A percentile compares a stretch with the other conserved stretches of the same genome.
Conservation (phyloP, 2,329 filamentous ascomycete species). For the Apiospora sp. region DNA sequence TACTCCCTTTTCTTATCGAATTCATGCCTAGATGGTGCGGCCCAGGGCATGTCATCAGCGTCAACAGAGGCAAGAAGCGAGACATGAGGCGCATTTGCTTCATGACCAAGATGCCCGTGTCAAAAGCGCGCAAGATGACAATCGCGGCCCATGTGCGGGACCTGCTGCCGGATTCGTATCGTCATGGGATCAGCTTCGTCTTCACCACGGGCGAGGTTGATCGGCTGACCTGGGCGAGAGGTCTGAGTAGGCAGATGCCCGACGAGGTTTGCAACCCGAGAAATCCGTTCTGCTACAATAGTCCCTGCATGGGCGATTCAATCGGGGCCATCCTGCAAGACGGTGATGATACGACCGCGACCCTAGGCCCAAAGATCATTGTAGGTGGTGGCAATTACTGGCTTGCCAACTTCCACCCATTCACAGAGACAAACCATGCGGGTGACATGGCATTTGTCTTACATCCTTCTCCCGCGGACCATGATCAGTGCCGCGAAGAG, state of each 20-base stretch:
- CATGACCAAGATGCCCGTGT: constrained; percentile 46
- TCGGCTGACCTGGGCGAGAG: constrained; percentile 50
- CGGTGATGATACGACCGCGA: constrained; percentile 48
- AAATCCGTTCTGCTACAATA: constrained; percentile 52
- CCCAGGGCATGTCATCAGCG: constrained; percentile 49
- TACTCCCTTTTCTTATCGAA: constrained; percentile 53
- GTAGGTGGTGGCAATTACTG: constrained; percentile 49
- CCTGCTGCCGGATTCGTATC: constrained; percentile 47
- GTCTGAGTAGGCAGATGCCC: constrained; percentile 45
- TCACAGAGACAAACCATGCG: constrained; percentile 46
- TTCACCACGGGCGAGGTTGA: constrained; percentile 49
- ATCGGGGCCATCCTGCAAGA: constrained; percentile 47
- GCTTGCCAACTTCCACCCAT: constrained; percentile 55
- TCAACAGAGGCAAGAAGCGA: constrained; percentile 46
- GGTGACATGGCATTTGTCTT: constrained; percentile 43
- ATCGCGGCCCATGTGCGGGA: constrained; percentile 52
- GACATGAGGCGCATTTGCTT: constrained; percentile 49
- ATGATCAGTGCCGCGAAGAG: constrained; percentile 44
- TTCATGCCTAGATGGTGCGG: constrained; percentile 53
- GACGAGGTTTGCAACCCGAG: constrained; percentile 51
- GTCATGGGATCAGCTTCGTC: constrained; percentile 43
- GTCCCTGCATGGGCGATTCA: constrained; percentile 55
- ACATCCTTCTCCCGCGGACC: constrained; percentile 52
- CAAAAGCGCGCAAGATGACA: constrained; percentile 47
- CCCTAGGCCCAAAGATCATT: constrained; percentile 50